Evolutionary conservation across 1,139 yeast genomes (phyloP).

Genomic region (Kurtzmaniella quercitrusa): DNA sequence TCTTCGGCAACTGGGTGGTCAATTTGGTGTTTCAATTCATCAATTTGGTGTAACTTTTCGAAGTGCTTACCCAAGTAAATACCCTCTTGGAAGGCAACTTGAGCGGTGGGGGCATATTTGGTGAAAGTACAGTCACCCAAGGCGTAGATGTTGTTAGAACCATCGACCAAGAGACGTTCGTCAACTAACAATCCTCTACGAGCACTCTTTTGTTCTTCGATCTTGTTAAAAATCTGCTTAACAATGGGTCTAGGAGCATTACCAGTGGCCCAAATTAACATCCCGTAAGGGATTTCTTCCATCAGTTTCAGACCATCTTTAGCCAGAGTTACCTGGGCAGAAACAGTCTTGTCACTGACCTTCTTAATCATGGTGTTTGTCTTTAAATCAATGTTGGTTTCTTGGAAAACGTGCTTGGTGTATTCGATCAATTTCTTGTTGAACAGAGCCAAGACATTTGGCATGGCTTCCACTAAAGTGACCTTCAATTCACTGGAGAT

Average conservation of each 20-base stretch:
- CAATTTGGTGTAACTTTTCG: slow-evolving; percentile 65
- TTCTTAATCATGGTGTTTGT: slow-evolving; percentile 86
- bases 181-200: slow-evolving; percentile 86
- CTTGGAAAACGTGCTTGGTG: slow-evolving; percentile 77
- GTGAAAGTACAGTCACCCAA: slow-evolving; percentile 93
- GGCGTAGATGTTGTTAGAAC: slow-evolving; percentile 80
- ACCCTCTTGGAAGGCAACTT: slow-evolving; percentile 96
- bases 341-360: slow-evolving; percentile 64
- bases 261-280: slow-evolving; percentile 97
- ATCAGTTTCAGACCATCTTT: slow-evolving; percentile 56
- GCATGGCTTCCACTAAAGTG: slow-evolving; percentile 85
- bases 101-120: slow-evolving; percentile 93
- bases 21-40: slow-evolving; percentile 47
- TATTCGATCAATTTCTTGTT: slow-evolving; percentile 79
- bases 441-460: slow-evolving; percentile 85
- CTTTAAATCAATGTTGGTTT: slow-evolving; percentile 71
- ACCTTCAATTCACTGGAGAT: slow-evolving; percentile 77
- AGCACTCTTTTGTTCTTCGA: slow-evolving; percentile 82
- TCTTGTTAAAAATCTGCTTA: slow-evolving; percentile 58
- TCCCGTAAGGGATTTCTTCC: slow-evolving; percentile 74
- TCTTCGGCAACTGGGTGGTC: slow-evolving; percentile 26
- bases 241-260: slow-evolving; percentile 83
- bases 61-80: slow-evolving; percentile 71
- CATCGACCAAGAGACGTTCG: slow-evolving; percentile 78
- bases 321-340: slow-evolving; percentile 66